Evolutionary conservation across 2,329 filamentous ascomycete genomes (phyloP), one percentile per base, ranked within the genome.

Genomic region (Neopestalotiopsis sp.): DNA sequence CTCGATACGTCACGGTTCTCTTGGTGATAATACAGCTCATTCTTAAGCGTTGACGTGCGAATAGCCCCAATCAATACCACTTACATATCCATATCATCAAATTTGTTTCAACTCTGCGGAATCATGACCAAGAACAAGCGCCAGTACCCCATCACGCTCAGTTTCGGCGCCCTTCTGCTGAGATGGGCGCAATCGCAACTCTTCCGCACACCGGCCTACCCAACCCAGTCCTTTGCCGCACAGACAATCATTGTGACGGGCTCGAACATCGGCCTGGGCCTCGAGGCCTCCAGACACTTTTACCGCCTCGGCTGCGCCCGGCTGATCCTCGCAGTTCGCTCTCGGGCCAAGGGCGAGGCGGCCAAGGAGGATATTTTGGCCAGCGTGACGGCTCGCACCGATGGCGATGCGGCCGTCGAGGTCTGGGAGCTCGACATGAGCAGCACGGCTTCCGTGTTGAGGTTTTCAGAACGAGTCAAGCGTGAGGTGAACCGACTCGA

Each of bases 361-460:
- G 85, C 84, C 61, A 81, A 79, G 24, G 67, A 72, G 3, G 76
- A 78, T 58, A 81, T 86, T 56, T 75, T 76, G 42, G 68, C 69
- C 1, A 74, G 76, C 30, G 76, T 78, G 17, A 71, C 59, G 28
- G 65, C 68, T 61, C 68, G 61, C 3, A 24, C 34, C 53, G 76
- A 68, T 24, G 17, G 32, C 10, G 57, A 34, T 7, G 2, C 45
- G 67, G 74, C 69, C 3, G 75, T 86, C 49, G 78, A 87, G 61
- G 85, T 88, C 14, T 89, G 86, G 86, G 67, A 78, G 7, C 73
- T 89, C 4, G 86, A 89, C 72, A 80, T 88, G 72, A 73, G 71
- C n/a, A 82, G 78, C 20, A 86, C 85, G 71, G 79, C 81, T 2
- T 85, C 81, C 38, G 80, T 88, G 53, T 75, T 78, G 65, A 76